Percentiles rank a stretch among this genome's conserved stretches.
phyloP scores from a whole-genome alignment of 2,329 filamentous ascomycete species.

The Tolypocladium tropicale region DNA sequence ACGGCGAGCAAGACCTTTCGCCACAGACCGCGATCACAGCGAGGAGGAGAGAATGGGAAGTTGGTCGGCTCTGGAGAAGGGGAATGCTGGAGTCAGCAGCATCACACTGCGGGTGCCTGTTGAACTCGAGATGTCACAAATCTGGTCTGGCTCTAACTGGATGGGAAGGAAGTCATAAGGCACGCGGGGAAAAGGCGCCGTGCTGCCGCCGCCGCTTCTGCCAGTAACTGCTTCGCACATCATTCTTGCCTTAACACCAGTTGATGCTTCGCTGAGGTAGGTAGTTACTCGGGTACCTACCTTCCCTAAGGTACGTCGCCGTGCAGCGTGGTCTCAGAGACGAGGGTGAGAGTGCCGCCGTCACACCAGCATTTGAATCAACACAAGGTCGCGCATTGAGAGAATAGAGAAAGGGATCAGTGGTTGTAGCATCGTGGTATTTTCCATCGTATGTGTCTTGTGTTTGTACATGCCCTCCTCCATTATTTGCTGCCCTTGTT shows the following conservation, averaged over 20 bases:
- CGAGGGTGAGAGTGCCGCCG: not conserved
- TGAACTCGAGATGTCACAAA: not conserved
- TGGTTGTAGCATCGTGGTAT: not conserved
- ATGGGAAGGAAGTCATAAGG: too few relatives aligned
- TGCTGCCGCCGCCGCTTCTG: not conserved
- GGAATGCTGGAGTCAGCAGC: not conserved
- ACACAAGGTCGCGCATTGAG: not conserved
- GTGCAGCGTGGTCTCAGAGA: not conserved
- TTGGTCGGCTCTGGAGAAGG: too few relatives aligned
- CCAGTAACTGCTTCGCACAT: not conserved
- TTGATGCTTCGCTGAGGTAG: too few relatives aligned
- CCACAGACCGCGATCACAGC: not conserved
- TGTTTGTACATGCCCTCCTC: not conserved
- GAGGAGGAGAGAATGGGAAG: not conserved
- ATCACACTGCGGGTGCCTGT: not conserved
- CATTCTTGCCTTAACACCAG: not conserved
- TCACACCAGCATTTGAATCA: not conserved
- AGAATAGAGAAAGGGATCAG: not conserved
- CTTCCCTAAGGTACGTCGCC: too few relatives aligned
- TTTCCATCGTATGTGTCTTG: not conserved
- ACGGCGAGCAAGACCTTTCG: not conserved
- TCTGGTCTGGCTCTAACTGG: not conserved
- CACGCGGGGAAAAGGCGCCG: not conserved
- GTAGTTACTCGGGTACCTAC: too few relatives aligned
- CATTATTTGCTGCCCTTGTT: constrained; percentile 10